Evolutionary conservation across 2,329 filamentous ascomycete genomes (phyloP).

Genomic region (Fusarium odoratissimum): DNA sequence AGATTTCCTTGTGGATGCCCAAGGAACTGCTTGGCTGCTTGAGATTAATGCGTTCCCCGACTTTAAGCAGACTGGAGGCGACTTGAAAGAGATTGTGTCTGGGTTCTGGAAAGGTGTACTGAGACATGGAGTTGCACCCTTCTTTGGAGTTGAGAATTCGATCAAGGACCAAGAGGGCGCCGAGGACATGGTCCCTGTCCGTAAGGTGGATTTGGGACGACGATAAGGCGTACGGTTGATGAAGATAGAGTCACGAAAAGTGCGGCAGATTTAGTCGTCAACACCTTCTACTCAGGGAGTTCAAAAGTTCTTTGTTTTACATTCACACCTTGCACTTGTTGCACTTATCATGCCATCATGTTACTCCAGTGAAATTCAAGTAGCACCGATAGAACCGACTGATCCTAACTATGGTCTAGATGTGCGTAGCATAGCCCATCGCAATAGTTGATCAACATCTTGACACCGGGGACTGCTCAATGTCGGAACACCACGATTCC

Average conservation of each 20-base stretch:
- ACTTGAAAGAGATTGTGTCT: constrained; percentile 76
- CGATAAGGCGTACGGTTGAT: constrained; percentile 33
- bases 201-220: constrained; percentile 65
- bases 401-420: not conserved
- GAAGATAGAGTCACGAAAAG: not conserved
- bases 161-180: constrained; percentile 44
- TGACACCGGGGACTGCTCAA: not conserved
- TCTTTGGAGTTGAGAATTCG: constrained; percentile 64
- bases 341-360: not conserved
- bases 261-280: not conserved
- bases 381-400: not conserved
- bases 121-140: constrained; percentile 71
- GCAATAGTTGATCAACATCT: not conserved
- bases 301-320: constrained; percentile 23
- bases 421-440: not conserved
- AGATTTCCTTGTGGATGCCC: constrained; percentile 84
- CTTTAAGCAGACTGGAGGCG: constrained; percentile 91
- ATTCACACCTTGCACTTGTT: not conserved
- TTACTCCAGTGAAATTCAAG: not conserved
- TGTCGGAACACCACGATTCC: not conserved
- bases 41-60: constrained; percentile 98
- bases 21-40: constrained; percentile 77
- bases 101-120: constrained; percentile 83
- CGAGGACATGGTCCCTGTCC: constrained; percentile 63
- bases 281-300: constrained; percentile 1